Evolutionary conservation across 163 green algal species (phyloP).

Genomic region (Scenedesmus sp.): DNA sequence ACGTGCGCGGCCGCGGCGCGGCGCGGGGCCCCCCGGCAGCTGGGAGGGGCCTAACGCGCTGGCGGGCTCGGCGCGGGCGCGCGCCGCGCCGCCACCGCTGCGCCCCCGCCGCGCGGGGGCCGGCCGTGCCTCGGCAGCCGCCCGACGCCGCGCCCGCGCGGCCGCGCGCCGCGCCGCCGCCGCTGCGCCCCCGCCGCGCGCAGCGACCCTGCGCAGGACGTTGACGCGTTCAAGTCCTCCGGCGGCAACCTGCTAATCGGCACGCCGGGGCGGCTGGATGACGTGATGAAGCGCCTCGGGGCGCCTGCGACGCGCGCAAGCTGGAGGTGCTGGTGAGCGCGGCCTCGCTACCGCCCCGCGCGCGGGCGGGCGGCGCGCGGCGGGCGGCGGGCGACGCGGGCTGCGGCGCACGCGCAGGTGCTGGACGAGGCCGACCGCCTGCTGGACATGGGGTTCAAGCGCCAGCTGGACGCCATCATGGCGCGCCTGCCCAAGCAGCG

Average conservation of each 20-base stretch:
- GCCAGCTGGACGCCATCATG: constrained; percentile 91
- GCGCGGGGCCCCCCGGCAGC: no score
- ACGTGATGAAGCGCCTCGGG: constrained; percentile 81
- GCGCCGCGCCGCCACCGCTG: no score
- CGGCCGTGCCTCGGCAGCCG: no score
- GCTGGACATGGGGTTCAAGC: constrained; percentile 94
- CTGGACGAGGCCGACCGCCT: constrained; percentile 96
- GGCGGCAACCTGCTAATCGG: constrained; percentile 88
- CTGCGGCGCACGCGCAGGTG: constrained; percentile 79
- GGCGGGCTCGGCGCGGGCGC: no score
- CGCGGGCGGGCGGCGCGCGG: no score
- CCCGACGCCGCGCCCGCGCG: no score
- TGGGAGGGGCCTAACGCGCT: no score
- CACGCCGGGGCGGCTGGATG: constrained; percentile 91
- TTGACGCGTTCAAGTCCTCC: constrained; percentile 62
- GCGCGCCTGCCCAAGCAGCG: constrained; percentile 88
- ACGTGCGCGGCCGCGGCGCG: constrained; percentile 70
- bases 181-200: no score
- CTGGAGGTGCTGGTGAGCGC: constrained; percentile 58
- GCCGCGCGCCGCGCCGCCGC: no score
- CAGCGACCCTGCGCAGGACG: constrained; percentile 79
- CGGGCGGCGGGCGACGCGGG: neutral
- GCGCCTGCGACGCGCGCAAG: constrained; percentile 57
- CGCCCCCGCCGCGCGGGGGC: no score
- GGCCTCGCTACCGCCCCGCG: no score